These are phyloP conservation scores for Trametes gibbosa DNA, from an alignment of 768 basidiomycete species.

Conservation along the genomic window DNA sequence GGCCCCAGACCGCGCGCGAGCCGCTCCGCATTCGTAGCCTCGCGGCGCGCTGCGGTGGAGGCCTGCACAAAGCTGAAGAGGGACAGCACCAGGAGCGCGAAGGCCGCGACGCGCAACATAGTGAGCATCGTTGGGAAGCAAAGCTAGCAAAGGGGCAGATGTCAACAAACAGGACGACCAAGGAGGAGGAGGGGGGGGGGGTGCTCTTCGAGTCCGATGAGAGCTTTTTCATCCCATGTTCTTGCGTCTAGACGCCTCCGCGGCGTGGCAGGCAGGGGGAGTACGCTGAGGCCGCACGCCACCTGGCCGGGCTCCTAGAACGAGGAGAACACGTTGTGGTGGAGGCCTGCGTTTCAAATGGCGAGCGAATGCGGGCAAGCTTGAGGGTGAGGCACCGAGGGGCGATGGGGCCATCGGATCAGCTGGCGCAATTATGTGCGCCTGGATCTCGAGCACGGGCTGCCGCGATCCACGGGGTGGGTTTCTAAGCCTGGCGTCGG, in stretches of 20 bases:
- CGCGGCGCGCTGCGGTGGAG: background rate
- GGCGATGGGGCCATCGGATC: too few relatives aligned
- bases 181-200: background rate
- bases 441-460: too few relatives aligned
- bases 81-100: constrained; percentile 7
- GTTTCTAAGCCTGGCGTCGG: too few relatives aligned
- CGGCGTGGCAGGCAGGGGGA: too few relatives aligned
- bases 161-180: background rate
- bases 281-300: too few relatives aligned
- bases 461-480: too few relatives aligned
- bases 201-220: too few relatives aligned
- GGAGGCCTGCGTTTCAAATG: background rate
- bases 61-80: background rate
- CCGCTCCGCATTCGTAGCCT: constrained; percentile 2
- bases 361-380: background rate
- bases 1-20: background rate
- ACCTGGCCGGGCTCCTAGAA: too few relatives aligned
- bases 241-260: too few relatives aligned
- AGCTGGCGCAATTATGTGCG: too few relatives aligned
- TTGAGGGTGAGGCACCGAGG: background rate
- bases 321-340: background rate
- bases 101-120: background rate
- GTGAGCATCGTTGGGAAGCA: background rate
- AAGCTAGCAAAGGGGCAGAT: background rate
- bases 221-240: too few relatives aligned